These are phyloP conservation scores for Asterella californica DNA, from an alignment of 225 moss, liverwort and hornwort genomes.

Conservation along the genomic window DNA sequence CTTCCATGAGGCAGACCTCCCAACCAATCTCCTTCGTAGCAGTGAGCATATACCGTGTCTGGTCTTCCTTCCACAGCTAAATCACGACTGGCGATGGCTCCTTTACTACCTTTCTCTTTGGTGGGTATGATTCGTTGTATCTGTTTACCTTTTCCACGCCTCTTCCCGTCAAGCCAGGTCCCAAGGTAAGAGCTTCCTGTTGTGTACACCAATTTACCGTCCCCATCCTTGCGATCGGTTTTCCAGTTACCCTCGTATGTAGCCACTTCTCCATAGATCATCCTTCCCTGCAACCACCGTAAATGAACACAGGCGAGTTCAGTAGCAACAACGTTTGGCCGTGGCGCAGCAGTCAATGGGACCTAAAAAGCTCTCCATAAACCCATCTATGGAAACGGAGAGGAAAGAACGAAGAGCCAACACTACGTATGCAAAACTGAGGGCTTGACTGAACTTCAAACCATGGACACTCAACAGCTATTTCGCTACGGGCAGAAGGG, in stretches of 20 bases:
- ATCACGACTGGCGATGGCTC: conserved; percentile 23
- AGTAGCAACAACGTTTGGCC: background rate
- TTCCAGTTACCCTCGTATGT: conserved; percentile 44
- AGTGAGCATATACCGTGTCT: conserved; percentile 38
- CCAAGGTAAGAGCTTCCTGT: conserved; percentile 40
- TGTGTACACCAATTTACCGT: conserved; percentile 28
- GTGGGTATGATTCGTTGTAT: conserved; percentile 34
- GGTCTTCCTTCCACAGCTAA: conserved; percentile 37
- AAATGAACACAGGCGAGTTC: background rate
- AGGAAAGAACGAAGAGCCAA: background rate
- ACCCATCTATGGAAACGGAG: no score
- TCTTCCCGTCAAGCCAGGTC: conserved; percentile 36
- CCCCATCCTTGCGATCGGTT: conserved; percentile 40
- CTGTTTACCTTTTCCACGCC: conserved; percentile 40
- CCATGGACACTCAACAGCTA: background rate
- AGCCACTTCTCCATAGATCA: conserved; percentile 33
- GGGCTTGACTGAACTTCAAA: no score
- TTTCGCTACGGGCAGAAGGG: background rate
- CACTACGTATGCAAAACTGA: background rate
- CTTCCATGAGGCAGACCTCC: conserved; percentile 49
- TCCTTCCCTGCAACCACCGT: conserved; percentile 33
- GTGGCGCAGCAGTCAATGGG: no score
- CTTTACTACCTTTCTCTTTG: conserved; percentile 20
- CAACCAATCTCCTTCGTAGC: conserved; percentile 45
- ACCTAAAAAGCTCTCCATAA: background rate